A percentile compares a stretch with the other conserved stretches of the same genome.
These are phyloP conservation scores for Fraxinus angustifolia DNA, from an alignment of 305 asterid species.

Conservation along the genomic window DNA sequence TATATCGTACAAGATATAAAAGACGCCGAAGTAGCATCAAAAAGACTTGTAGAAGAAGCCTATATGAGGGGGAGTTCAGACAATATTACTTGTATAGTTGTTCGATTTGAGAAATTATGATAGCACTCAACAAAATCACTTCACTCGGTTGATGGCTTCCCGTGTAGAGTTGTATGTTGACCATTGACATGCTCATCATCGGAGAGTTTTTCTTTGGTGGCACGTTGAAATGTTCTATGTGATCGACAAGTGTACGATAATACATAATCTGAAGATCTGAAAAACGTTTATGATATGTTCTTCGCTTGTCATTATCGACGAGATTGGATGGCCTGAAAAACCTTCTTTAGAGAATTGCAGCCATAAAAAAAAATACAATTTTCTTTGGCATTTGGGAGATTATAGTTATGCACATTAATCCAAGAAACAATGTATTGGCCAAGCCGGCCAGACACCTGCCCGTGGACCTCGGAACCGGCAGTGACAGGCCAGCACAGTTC, in stretches of 20 bases:
- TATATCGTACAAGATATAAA: slow-evolving; percentile 45
- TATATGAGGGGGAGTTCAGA: slow-evolving; percentile 39
- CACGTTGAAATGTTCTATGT: neutral
- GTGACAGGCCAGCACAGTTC: neutral
- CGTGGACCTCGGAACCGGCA: neutral
- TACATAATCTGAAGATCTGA: neutral
- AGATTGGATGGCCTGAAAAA: neutral
- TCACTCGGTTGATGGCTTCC: neutral
- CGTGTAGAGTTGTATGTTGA: neutral
- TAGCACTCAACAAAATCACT: neutral
- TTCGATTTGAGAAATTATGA: neutral
- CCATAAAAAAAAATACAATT: neutral
- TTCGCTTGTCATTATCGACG: neutral
- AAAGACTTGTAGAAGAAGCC: slow-evolving; percentile 41
- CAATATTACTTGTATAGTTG: slow-evolving; percentile 44
- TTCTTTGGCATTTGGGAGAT: neutral
- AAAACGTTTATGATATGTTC: neutral
- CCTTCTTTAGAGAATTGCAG: neutral
- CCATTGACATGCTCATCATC: neutral
- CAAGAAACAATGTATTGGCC: neutral
- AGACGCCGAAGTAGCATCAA: slow-evolving; percentile 41
- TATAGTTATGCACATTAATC: neutral
- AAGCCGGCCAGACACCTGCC: neutral
- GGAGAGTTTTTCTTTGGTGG: neutral
- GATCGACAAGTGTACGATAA: neutral